Conservation (phyloP, 805 yeast species). For the Saccharomycopsis oosterbeekiorum region DNA sequence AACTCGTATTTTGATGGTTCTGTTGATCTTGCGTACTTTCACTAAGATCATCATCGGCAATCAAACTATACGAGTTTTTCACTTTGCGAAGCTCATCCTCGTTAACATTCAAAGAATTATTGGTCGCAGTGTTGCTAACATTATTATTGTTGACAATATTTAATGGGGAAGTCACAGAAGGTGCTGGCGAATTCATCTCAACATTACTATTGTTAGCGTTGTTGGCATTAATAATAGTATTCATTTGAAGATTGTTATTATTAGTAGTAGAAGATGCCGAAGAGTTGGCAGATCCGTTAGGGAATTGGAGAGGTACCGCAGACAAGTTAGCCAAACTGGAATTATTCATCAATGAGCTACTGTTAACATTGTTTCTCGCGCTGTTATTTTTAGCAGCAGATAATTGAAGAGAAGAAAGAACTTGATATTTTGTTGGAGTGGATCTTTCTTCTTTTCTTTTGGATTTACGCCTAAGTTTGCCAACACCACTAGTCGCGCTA, state of each 20-base stretch:
- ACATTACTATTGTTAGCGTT: neutral
- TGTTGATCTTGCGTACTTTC: neutral
- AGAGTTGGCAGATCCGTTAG: conserved; percentile 1
- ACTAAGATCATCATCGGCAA: neutral
- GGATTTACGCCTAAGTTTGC: neutral
- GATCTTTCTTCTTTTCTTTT: conserved; percentile 15
- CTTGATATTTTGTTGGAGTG: conserved; percentile 19
- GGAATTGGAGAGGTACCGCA: neutral
- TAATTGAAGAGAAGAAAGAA: conserved; percentile 11
- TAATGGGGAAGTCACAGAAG: neutral
- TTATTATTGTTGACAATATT: neutral
- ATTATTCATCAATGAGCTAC: conserved; percentile 2
- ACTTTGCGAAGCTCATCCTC: neutral
- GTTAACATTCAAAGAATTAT: neutral
- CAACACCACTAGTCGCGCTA: conserved; percentile 21
- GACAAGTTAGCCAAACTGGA: neutral
- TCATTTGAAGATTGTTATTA: neutral
- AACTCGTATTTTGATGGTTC: neutral
- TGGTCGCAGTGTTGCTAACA: neutral
- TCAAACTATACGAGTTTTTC: neutral
- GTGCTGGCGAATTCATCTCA: neutral
- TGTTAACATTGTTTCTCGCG: conserved; percentile 8
- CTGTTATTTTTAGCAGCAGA: conserved; percentile 6
- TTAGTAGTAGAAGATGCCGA: neutral
- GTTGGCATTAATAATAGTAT: neutral